Evolutionary conservation across 208 protist species (phyloP), one percentile per base, ranked within the genome.

Genomic region (Trypanosoma scelopori): DNA sequence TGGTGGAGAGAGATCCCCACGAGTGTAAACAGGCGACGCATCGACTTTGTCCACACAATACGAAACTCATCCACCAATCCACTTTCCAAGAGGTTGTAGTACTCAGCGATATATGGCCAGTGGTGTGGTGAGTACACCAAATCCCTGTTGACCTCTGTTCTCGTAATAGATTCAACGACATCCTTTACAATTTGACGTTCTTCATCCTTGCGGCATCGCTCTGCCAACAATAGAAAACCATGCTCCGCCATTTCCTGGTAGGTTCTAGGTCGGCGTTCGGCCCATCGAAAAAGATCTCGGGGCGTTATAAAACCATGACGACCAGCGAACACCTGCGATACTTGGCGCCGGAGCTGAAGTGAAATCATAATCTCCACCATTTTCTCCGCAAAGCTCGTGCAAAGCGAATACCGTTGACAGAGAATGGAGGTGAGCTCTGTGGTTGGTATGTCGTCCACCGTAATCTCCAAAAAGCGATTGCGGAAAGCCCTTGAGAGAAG

Each of bases 201-300:
- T 35, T 97, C 93, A 11, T 63, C 39, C 60, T 91, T 96, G 28
- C 99, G 85, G 39, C 98, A 94, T 25, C 98, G 85, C 66, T 99
- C 99, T n/a, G 91, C 99, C 0, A 99, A 77, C 6, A 99, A 78
- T 63, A 99, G 87, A 58, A 99, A 99, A 18, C 99, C 99, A 65
- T 98, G 92, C 52, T 96, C 79, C 28, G 97, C 98, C 3, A 99
- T 85, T 71, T 96, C 84, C 59, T 98, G 82, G 60, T 98, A 97
- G 15, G 89, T 96, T 13, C 51, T 39, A 9, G 94, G 89, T 22
- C 82, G 62, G 23, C 99, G 83, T 57, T 98, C 92, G 0, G 98
- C 99, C 99, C 99, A 99, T n/a, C 98, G 87, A 85, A 99, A 99
- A 7, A 99, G 74, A 79, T 99, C 99, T 57, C 99, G 90, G 18